phyloP scores from a whole-genome alignment of 306 rosid species.

The Rubus parviflorus region DNA sequence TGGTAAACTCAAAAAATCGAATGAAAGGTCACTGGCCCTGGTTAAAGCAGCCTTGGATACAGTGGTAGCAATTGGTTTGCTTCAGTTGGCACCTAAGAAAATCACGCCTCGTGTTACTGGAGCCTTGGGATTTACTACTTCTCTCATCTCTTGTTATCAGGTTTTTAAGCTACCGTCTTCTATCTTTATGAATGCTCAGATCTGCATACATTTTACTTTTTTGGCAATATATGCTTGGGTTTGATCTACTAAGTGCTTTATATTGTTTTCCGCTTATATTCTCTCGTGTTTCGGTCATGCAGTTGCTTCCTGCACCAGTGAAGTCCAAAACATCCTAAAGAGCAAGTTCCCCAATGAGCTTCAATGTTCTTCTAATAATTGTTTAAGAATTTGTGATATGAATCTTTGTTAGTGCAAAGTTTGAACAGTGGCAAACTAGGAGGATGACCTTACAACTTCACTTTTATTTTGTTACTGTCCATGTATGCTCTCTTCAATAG shows the following conservation, averaged over 20 bases:
- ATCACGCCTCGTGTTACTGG: slow-evolving; percentile 91
- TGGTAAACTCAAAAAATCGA: slow-evolving; percentile 64
- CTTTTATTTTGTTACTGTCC: slow-evolving; percentile 2
- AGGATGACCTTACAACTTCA: slow-evolving; percentile 5
- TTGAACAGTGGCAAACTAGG: slow-evolving; percentile 30
- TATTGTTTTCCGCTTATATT: slow-evolving; percentile 23
- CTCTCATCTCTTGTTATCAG: slow-evolving; percentile 97
- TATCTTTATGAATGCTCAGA: not conserved
- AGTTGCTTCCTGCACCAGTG: slow-evolving; percentile 80
- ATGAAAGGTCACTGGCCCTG: slow-evolving; percentile 85
- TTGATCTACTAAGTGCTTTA: not conserved
- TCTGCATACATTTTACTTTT: not conserved
- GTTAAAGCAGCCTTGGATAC: slow-evolving; percentile 74
- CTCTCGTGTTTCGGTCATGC: slow-evolving; percentile 37
- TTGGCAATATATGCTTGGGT: not conserved
- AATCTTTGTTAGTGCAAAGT: slow-evolving; percentile 40
- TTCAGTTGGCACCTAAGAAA: slow-evolving; percentile 88
- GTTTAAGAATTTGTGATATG: slow-evolving; percentile 30
- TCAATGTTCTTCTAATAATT: slow-evolving; percentile 39
- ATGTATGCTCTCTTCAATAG: slow-evolving; percentile 19
- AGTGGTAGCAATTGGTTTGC: slow-evolving; percentile 88
- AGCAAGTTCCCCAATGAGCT: slow-evolving; percentile 24
- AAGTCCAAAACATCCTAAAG: slow-evolving; percentile 69
- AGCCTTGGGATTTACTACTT: slow-evolving; percentile 77
- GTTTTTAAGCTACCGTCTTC: slow-evolving; percentile 33